Evolutionary conservation across 371 early-diverging fungal species (phyloP), one percentile per base, ranked within the genome.

Genomic region (Catenaria anguillulae): DNA sequence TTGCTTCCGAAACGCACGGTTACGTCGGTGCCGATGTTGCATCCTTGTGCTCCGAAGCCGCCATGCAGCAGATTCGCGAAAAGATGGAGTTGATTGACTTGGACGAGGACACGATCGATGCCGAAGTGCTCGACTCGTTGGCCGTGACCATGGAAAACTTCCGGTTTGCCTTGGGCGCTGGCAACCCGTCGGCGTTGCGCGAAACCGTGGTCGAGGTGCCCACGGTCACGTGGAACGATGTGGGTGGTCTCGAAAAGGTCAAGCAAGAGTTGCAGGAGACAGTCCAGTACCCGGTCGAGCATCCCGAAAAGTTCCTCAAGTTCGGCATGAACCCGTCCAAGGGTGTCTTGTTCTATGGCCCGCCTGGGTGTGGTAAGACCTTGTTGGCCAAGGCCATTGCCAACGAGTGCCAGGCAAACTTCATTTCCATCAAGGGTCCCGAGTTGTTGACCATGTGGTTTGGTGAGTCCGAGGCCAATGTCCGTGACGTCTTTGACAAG

Each of bases 381-480:
- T 77, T 99, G 67, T 77, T 99, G 65, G 99, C 99, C 71, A 99
- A 99, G 85, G 99, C 99, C 35, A 96, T 99, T 71, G 99, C 99
- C 67, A 97, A 96, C 69, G 98, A 99, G 79, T 99, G 99, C 78
- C 97, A 99, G 73, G 99, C 99, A 72, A 99, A 99, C 79, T 99
- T 99, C 72, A 99, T 99, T 68, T 94, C 94, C 26, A 92, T 99
- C 81, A 99, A 97, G 83, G 99, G 99, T 59, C 99, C 99, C 56
- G 99, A 99, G 75, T 82, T 99, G 63, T 79, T 99, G 62, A 99
- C 97, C 59, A 99, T 98, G 99, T 99, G 97, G 96, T 98, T 99
- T 67, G 99, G 99, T 75, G 99, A 99, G 74, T 96, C 97, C 40
- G 99, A 99, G 75, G 94, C 97, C 64, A 99, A 99, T 70, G 98